These are phyloP conservation scores for Periconia sp. DNA, from an alignment of 2,329 filamentous ascomycete genomes.

Conservation along the genomic window DNA sequence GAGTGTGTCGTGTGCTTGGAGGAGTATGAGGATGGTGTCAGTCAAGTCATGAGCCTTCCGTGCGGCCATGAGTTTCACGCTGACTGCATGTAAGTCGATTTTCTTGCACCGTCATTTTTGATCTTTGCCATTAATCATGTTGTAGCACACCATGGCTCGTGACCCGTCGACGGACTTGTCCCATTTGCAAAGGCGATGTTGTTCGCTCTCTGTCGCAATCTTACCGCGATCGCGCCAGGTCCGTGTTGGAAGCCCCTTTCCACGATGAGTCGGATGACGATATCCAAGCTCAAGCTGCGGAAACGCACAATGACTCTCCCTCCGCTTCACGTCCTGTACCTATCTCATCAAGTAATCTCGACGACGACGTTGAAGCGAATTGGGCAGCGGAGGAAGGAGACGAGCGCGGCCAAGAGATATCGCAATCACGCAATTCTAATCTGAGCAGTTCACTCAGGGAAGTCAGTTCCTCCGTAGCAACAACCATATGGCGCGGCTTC, in stretches of 20 bases:
- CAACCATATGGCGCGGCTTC: slow-evolving; percentile 39
- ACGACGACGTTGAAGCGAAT: slow-evolving; percentile 37
- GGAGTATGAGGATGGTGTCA: slow-evolving; percentile 93
- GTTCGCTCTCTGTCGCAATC: slow-evolving; percentile 56
- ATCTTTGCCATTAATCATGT: slow-evolving; percentile 20
- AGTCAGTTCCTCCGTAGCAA: slow-evolving; percentile 35
- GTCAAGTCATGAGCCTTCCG: slow-evolving; percentile 92
- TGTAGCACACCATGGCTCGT: slow-evolving; percentile 92
- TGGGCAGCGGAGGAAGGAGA: slow-evolving; percentile 46
- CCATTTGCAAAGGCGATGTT: slow-evolving; percentile 97
- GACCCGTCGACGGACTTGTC: slow-evolving; percentile 92
- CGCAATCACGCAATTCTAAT: slow-evolving; percentile 13
- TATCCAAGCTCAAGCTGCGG: slow-evolving; percentile 48
- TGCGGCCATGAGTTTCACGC: slow-evolving; percentile 98
- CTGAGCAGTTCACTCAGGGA: slow-evolving; percentile 30
- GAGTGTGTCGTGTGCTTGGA: slow-evolving; percentile 97
- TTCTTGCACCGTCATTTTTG: not conserved
- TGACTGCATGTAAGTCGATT: slow-evolving; percentile 89
- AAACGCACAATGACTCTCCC: slow-evolving; percentile 50
- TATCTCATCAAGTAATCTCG: slow-evolving; percentile 13
- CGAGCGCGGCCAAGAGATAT: slow-evolving; percentile 22
- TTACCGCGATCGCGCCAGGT: slow-evolving; percentile 28
- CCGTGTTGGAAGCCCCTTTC: slow-evolving; percentile 22
- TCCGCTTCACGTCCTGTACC: slow-evolving; percentile 55
- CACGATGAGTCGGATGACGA: slow-evolving; percentile 47